These are phyloP conservation scores for Clarireedia paspali DNA, from an alignment of 2,329 filamentous ascomycete genomes.

Conservation along the genomic window DNA sequence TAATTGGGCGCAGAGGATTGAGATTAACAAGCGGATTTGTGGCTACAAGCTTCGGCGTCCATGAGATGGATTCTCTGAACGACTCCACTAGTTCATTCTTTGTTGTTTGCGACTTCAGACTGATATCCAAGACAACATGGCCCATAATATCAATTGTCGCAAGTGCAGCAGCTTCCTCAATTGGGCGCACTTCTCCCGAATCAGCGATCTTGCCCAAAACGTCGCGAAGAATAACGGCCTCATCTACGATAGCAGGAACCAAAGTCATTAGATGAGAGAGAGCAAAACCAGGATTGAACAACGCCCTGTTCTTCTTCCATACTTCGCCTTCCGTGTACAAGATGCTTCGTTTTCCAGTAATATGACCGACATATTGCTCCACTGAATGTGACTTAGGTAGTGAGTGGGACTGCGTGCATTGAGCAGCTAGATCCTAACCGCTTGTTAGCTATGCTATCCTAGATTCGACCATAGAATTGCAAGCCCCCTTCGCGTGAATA, in stretches of 20 bases:
- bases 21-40: constrained; percentile 10
- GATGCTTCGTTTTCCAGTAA: constrained; percentile 11
- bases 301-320: constrained; percentile 20
- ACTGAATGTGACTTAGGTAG: neutral
- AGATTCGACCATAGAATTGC: neutral
- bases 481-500: neutral
- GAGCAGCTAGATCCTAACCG: constrained; percentile 3
- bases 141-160: constrained; percentile 23
- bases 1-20: constrained; percentile 16
- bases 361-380: neutral
- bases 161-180: constrained; percentile 15
- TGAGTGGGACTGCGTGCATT: constrained; percentile 7
- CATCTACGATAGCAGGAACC: constrained; percentile 17
- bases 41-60: constrained; percentile 15
- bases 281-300: constrained; percentile 24
- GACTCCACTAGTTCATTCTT: constrained; percentile 16
- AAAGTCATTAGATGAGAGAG: constrained; percentile 14
- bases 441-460: neutral
- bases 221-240: constrained; percentile 12
- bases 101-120: constrained; percentile 15
- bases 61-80: constrained; percentile 15
- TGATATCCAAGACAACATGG: constrained; percentile 11
- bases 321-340: constrained; percentile 18
- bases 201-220: constrained; percentile 14
- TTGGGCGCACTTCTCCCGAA: constrained; percentile 14